Evolutionary conservation across 2,329 filamentous ascomycete genomes (phyloP), one percentile per base, ranked within the genome.

Genomic region (Pyrenochaeta sp.): DNA sequence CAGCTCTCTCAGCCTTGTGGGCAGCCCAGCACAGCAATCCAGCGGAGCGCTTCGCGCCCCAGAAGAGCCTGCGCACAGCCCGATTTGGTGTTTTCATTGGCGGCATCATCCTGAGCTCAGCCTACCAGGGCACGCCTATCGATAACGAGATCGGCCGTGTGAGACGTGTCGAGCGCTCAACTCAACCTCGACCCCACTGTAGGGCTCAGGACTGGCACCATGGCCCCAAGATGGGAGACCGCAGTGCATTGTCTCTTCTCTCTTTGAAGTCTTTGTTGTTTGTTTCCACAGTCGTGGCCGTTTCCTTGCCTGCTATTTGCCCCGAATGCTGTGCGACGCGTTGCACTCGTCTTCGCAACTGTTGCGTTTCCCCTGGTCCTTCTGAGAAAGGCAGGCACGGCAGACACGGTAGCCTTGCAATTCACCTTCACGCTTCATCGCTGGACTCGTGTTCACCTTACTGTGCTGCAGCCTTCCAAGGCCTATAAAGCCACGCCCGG

Each of bases 111-210:
- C 54, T 51, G 57, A 47, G 30, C 50, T 42, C 33, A 29, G 53
- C 53, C 42, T 46, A 35, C 45, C 43, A 45, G 23, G 31, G 40
- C 35, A 14, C 39, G 54, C 39, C 56, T 61, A 60, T 63, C 58
- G 60, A 58, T 59, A 61, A 56, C 58, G 49, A 42, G 35, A 48
- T 42, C 49, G 49, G 45, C 54, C 52, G 44, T 32, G 33, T 32
- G 33, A 20, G 39, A 36, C 35, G 23, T 45, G 43, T 37, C 12
- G 33, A 42, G 32, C 42, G 33, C 27, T 35, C 30, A n/a, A 35
- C 44, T 53, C 45, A 35, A 39, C 51, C 11, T 45, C 45, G 45
- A 51, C 46, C 42, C 45, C 46, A 54, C 52, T 18, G 31, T 50
- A 17, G 47, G 53, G 45, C 56, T 55, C 48, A 36, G 23, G 40